phyloP scores from a whole-genome alignment of 352 stramenopile species.

The Phytophthora fragariae region DNA sequence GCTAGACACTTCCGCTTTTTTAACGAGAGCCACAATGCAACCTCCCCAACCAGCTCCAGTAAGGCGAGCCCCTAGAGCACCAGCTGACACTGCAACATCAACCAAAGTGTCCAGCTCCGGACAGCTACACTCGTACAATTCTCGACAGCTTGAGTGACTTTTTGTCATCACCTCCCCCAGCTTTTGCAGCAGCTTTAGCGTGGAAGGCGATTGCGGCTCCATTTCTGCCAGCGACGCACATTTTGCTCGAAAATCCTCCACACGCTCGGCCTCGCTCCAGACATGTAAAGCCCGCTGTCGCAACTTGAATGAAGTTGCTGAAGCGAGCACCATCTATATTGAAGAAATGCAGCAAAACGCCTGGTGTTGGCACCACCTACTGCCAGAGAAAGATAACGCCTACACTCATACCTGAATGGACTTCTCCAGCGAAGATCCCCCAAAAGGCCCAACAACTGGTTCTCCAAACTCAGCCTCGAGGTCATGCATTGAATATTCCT shows the following conservation, averaged over 20 bases:
- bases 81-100: constrained; percentile 41
- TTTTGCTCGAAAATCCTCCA: constrained; percentile 51
- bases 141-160: constrained; percentile 71
- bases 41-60: constrained; percentile 89
- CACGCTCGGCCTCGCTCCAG: constrained; percentile 71
- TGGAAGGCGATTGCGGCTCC: constrained; percentile 2
- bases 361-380: not conserved
- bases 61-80: constrained; percentile 73
- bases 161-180: constrained; percentile 77
- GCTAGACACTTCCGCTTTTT: constrained; percentile 34
- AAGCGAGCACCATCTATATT: constrained; percentile 43
- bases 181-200: constrained; percentile 15
- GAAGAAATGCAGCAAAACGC: not conserved
- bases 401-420: constrained; percentile 40
- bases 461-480: constrained; percentile 40
- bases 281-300: constrained; percentile 73
- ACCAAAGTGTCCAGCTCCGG: constrained; percentile 77
- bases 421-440: constrained; percentile 39
- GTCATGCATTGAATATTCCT: constrained; percentile 41
- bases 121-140: constrained; percentile 83
- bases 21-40: constrained; percentile 72
- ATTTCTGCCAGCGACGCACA: constrained; percentile 29
- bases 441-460: constrained; percentile 40
- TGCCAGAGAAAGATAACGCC: not conserved
- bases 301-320: constrained; percentile 50